Evolutionary conservation across 495 filamentous ascomycete genomes (phyloP), one percentile per base, ranked within the genome.

Genomic region (Daldinia bambusicola): DNA sequence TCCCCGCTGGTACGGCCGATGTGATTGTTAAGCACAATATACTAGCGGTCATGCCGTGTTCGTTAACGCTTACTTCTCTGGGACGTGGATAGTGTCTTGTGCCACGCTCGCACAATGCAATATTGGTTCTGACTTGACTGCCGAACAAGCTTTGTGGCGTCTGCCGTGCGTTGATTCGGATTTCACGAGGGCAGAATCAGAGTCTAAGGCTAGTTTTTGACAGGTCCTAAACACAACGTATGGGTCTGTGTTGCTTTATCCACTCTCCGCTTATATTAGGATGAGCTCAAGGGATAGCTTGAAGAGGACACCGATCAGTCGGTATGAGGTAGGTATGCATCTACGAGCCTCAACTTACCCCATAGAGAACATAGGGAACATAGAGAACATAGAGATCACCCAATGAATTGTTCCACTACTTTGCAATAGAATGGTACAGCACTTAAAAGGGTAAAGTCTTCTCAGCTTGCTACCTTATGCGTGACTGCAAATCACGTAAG

Each of bases 1-100:
- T 77, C 95, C 95, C 50, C 87, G 95, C 72, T 96, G 93, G 87
- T 88, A 89, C 76, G 92, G 92, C n/a, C 89, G 92, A 63, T 97
- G 94, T 75, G 94, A 97, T 79, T 97, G 94, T 77, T 98, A 79
- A 88, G 63, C 48, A 65, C 63, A 48, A 31, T 50, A 38, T 61
- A 40, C 51, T 55, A 52, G 74, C 71, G 74, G 69, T 55, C 63
- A 76, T 76, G 78, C 74, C 55, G 71, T 81, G 75, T 69, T 83
- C 77, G 77, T 81, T 75, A 79, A 77, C 53, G 74, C 74, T 72
- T 80, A 66, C 79, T 78, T 75, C 71, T 75, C 77, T 79, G 70
- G 79, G 79, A 75, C 64, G 62, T 67, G 65, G 61, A 50, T 41
- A 63, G 59, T 58, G 60, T 65, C 57, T 67, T 48, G 75, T 80